A percentile compares a stretch with the other conserved stretches of the same genome.
Conservation (phyloP, 371 early-diverging fungal genomes). For the Mucor plumbeus region DNA sequence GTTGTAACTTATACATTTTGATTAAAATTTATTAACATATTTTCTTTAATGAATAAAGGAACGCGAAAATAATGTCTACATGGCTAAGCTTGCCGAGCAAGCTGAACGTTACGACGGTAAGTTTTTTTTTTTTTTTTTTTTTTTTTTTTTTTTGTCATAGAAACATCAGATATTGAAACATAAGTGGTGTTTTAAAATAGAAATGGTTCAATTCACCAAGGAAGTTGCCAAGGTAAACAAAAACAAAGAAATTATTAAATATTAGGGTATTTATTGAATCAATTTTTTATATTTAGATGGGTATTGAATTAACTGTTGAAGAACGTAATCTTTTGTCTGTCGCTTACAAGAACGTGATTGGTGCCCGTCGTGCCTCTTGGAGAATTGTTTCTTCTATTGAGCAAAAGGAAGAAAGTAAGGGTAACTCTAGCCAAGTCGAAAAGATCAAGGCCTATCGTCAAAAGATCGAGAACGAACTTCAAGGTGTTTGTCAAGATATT, state of each 20-base stretch:
- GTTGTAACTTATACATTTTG: not conserved
- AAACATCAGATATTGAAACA: not conserved
- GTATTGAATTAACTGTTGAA: constrained; percentile 89
- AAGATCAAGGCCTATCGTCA: constrained; percentile 93
- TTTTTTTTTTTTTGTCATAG: not conserved
- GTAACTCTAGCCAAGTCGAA: constrained; percentile 80
- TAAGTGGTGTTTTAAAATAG: constrained; percentile 47
- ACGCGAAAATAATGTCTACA: constrained; percentile 66
- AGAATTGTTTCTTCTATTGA: constrained; percentile 99
- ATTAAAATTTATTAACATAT: not conserved
- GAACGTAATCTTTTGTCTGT: constrained; percentile 99
- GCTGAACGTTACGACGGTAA: constrained; percentile 97
- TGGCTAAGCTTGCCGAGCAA: constrained; percentile 99
- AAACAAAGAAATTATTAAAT: constrained; percentile 4
- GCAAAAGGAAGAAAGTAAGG: constrained; percentile 97
- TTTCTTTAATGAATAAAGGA: constrained; percentile 29
- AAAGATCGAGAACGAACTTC: constrained; percentile 94
- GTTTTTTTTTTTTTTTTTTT: not conserved
- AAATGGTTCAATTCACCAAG: constrained; percentile 97
- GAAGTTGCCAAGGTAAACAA: constrained; percentile 65
- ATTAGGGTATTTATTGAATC: not conserved
- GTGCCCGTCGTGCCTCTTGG: constrained; percentile 99
- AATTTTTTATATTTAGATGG: constrained; percentile 30
- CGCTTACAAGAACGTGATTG: constrained; percentile 99
- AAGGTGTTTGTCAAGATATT: constrained; percentile 96